Base-by-base conservation (phyloP, 441 rosid genomes). In the Metrosideros polymorpha region DNA sequence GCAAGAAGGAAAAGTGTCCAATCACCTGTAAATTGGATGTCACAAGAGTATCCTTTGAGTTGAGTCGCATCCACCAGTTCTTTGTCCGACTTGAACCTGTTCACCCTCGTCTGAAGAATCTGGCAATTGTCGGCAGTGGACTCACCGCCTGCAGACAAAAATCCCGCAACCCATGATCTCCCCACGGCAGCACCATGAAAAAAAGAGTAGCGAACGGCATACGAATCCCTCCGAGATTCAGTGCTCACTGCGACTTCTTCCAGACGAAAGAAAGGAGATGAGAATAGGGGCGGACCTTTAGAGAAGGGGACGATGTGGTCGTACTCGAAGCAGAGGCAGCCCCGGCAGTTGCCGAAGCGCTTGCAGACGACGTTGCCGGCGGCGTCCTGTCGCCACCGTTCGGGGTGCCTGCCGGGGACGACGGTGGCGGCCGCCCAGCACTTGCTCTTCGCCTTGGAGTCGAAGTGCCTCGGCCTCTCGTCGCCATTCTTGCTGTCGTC, bases 261-360 rank as follows among this genome's bases (percentile, higher is more conserved):
- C 29, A 6, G 49, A 71, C 45, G 79, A 82, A 43, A 84, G 54
- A 6, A 86, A 10, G 15, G 84, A 22, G 10, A 32, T 7, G 55
- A 3, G 82, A 27, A 83, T 79, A 53, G 47, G 59, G 45, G 24
- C 9, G 47, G 76, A 96, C 95, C 97, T 94, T 93, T 97, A 86
- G 98, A 95, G 90, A 90, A 97, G 85, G 98, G 98, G 88, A 96
- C 88, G 85, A 95, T 91, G 90, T 97, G 98, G 90, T 95, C 98
- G 91, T 97, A 95, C 90, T 97, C 95, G 91, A 94, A 97, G 90
- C 98, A 97, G 85, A 97, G 98, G 88, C 98, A 95, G 6, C 98
- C 98, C 29, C 85, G 87, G 90, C 99, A 97, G 89, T 97, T 97
- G 89, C 94, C 90, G 91, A 95, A 93, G 71, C 98, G 96, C 89